Base-by-base conservation (phyloP, 179 eudicot species). In the Amaranthus tricolor region DNA sequence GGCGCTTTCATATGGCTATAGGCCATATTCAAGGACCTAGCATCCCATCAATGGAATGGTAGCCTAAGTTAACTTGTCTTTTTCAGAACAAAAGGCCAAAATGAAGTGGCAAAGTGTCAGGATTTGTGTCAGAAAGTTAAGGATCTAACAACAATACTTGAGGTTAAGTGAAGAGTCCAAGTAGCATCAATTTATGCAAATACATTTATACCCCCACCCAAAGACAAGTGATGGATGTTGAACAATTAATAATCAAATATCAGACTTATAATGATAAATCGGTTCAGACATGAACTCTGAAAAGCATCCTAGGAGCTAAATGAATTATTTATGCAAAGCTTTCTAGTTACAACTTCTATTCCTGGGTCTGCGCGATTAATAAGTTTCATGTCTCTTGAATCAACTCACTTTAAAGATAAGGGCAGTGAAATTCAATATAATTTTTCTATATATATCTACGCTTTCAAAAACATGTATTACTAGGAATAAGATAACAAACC, bases 401-500 rank as follows among this genome's bases (percentile, higher is more conserved):
- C 8, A 19, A 48, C 50, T 4, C 40, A n/a, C 17, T n/a, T 13
- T 10, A 50, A 19, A 66, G 6, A 6, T 9, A 19, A n/a, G 17
- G 47, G 68, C 68, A n/a, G n/a, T n/a, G n/a, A n/a, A n/a, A n/a
- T n/a, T n/a, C n/a, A n/a, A n/a, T n/a, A n/a, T n/a, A n/a, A n/a
- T n/a, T n/a, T 57, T 59, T 61, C 24, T 66, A 44, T 43, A 13
- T 15, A 52, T n/a, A n/a, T n/a, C n/a, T 58, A 45, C 17, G 75
- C 63, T 48, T 19, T 40, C 44, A 62, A 31, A 24, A 67, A 50
- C 21, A 45, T 6, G 15, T 6, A 72, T 13, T 66, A 16, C 6
- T 48, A 4, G 48, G 16, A 17, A 50, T 65, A 63, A 7, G 62
- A 66, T 67, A 72, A 79, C 92, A 72, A 70, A 93, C 99, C 97